phyloP scores from a whole-genome alignment of 306 rosid genomes.

The Begonia fuchsioides region DNA sequence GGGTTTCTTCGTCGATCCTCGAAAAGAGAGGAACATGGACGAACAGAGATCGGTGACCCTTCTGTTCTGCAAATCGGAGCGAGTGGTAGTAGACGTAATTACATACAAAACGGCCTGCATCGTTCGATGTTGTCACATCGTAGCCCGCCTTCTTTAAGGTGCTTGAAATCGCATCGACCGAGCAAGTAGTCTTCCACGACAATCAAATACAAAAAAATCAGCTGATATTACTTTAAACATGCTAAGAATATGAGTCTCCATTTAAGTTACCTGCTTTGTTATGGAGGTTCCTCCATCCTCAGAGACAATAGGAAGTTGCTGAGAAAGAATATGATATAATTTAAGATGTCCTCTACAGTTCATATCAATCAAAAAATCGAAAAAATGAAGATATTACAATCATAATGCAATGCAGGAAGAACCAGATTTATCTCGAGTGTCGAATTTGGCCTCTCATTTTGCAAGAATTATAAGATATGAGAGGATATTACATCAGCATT shows the following conservation, averaged over 20 bases:
- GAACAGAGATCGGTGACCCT: constrained; percentile 69
- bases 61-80: constrained; percentile 65
- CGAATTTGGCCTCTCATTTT: too few relatives aligned
- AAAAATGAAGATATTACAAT: too few relatives aligned
- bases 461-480: too few relatives aligned
- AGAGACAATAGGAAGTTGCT: constrained; percentile 41
- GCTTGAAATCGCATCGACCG: constrained; percentile 33
- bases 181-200: constrained; percentile 38
- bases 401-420: too few relatives aligned
- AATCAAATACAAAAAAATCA: neutral
- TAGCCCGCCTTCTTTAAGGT: constrained; percentile 38
- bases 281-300: constrained; percentile 57
- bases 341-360: too few relatives aligned
- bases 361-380: too few relatives aligned
- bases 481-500: too few relatives aligned
- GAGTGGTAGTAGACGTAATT: constrained; percentile 77
- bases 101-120: constrained; percentile 86
- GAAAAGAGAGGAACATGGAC: constrained; percentile 78
- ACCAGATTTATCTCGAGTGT: too few relatives aligned
- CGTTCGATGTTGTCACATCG: constrained; percentile 44
- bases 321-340: neutral
- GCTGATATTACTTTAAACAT: too few relatives aligned
- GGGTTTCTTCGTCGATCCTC: constrained; percentile 58
- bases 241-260: too few relatives aligned
- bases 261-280: constrained; percentile 40